phyloP scores from a whole-genome alignment of 2,329 filamentous ascomycete genomes.

The Pseudocercospora crystallina region DNA sequence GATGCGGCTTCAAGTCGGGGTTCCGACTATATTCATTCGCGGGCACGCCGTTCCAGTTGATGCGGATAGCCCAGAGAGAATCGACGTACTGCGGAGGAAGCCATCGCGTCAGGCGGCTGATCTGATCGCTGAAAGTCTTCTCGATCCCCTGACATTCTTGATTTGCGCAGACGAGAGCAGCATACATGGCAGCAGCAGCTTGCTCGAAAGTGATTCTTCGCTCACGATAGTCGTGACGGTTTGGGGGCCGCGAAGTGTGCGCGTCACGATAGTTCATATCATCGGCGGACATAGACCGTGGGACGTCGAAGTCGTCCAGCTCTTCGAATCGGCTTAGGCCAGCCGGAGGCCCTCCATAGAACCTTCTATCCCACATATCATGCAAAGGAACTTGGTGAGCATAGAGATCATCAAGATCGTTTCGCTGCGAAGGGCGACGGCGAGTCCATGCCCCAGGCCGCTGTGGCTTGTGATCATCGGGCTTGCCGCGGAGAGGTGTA shows the following conservation, averaged over 20 bases:
- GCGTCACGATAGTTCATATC: conserved; percentile 1
- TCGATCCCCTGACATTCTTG: conserved; percentile 16
- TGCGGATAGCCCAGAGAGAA: conserved; percentile 16
- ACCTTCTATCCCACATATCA: conserved; percentile 8
- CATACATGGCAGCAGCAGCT: conserved; percentile 16
- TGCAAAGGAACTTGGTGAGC: too few species aligned
- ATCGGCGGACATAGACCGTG: conserved; percentile 3
- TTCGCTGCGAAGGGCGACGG: background rate
- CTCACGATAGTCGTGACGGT: background rate
- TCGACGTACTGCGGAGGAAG: conserved; percentile 15
- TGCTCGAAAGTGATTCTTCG: conserved; percentile 14
- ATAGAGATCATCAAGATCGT: too few species aligned
- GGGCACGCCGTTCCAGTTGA: conserved; percentile 16
- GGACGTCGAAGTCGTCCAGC: conserved; percentile 8
- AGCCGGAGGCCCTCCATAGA: conserved; percentile 5
- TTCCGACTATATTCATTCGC: background rate
- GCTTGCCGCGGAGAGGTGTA: conserved; percentile 2
- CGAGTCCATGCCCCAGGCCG: conserved; percentile 6
- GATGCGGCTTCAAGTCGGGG: background rate
- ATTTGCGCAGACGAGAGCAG: conserved; percentile 17
- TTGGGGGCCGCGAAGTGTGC: background rate
- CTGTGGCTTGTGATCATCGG: background rate
- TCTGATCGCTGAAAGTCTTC: conserved; percentile 11
- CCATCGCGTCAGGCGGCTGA: conserved; percentile 11
- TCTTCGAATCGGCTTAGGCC: conserved; percentile 6